Evolutionary conservation across 768 basidiomycete species (phyloP), one percentile per base, ranked within the genome.

Genomic region (Pleurotus citrinopileatus): DNA sequence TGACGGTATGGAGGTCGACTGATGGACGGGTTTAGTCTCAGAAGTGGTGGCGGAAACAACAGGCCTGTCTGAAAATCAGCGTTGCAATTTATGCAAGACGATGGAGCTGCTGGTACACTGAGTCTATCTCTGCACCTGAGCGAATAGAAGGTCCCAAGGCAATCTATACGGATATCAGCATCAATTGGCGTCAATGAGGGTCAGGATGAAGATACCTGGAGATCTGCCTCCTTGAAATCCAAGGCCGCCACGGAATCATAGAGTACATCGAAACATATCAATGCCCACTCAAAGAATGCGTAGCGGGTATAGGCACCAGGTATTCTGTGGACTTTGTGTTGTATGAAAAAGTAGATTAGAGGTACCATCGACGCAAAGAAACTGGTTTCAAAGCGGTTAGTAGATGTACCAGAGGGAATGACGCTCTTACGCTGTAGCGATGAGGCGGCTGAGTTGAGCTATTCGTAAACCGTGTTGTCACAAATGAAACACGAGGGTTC

Each of bases 221-320:
- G 60, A 55, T 78, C 70, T 4, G 75, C 72, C 36, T 77, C 72
- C 42, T 65, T 69, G 57, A 91, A 81, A 59, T 91, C 89, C 25
- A 75, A 68, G 53, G 76, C 81, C 1, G 80, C 61, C n/a, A 86
- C 66, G 0, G 89, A 83, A 63, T 93, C 91, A 59, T 83, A 92
- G 12, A 82, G 54, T 22, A 93, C 73, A 55, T 93, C 91, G 42
- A 86, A 73, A 48, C 86, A 63, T 53, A 93, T 90, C 44, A 93
- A 80, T 6, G 74, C 75, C 94, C 94, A 96, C 70, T 96, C 94
- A 60, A 90, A 89, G 69, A 94, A 86, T 42, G 86, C 82, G 62
- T 94, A 96, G 38, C 71, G 72, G 2, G 91, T 94, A 69, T 96
- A 96, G 9, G 94, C 93, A 65, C 93, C 92, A 1, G 91, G 88